Evolutionary conservation across 176 grass and related monocot genomes (phyloP).

Genomic region (Elymus sibiricus): DNA sequence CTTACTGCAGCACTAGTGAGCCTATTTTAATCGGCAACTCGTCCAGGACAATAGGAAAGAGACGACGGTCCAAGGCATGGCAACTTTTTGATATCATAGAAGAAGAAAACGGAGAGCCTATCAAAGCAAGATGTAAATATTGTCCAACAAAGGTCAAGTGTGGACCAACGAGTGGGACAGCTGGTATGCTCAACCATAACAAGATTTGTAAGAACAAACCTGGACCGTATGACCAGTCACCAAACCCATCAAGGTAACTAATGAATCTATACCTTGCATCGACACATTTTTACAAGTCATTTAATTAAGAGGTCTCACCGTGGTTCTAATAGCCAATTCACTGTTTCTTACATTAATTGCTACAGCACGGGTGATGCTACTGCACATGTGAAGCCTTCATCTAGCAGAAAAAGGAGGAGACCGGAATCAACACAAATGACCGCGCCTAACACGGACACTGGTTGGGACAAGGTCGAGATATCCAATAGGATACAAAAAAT

Average conservation of each 20-base stretch:
- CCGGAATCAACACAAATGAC: neutral
- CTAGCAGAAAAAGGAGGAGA: neutral
- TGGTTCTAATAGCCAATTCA: neutral
- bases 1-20: too few relatives aligned
- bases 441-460: neutral
- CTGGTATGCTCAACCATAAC: neutral
- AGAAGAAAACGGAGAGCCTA: neutral
- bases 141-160: neutral
- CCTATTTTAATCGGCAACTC: too few relatives aligned
- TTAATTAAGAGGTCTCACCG: too few relatives aligned
- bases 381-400: too few relatives aligned
- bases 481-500: neutral
- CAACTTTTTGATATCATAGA: neutral
- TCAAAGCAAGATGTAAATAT: neutral
- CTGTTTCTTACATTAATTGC: neutral
- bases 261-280: too few relatives aligned
- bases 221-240: neutral
- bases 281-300: too few relatives aligned
- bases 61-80: conserved; percentile 7
- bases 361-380: neutral
- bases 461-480: neutral
- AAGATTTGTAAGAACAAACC: neutral
- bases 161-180: neutral
- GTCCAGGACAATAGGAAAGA: neutral
- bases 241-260: neutral